phyloP scores from a whole-genome alignment of 257 asterid species.

The Gentiana macrophylla region DNA sequence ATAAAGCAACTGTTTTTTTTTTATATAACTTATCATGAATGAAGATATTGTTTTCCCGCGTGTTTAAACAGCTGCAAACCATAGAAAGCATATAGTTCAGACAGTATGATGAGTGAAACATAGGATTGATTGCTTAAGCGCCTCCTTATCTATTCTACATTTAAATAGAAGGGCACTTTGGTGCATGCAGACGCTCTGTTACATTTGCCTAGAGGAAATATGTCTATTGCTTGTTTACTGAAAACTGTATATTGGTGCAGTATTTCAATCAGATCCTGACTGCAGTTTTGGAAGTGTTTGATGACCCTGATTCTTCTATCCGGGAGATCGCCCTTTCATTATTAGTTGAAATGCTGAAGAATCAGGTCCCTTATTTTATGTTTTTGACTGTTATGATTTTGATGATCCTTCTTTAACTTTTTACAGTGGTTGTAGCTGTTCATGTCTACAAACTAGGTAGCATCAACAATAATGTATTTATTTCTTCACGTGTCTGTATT shows the following conservation, averaged over 20 bases:
- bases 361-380: constrained; percentile 45
- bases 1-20: no score
- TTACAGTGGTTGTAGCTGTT: constrained; percentile 6
- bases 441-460: background rate
- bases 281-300: constrained; percentile 81
- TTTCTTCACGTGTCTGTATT: constrained; percentile 3
- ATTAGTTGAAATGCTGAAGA: constrained; percentile 82
- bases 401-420: background rate
- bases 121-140: no score
- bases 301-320: constrained; percentile 72
- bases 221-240: no score
- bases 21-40: no score
- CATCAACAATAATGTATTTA: background rate
- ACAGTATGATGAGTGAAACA: no score
- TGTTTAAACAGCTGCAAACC: no score
- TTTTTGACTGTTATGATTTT: background rate
- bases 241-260: constrained; percentile 29
- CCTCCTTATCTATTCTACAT: no score
- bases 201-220: no score
- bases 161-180: no score
- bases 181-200: no score
- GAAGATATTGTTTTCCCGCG: no score
- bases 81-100: no score
- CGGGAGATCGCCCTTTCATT: constrained; percentile 72
- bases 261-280: constrained; percentile 95